Evolutionary conservation across 306 rosid genomes (phyloP).

Genomic region (Gastrolobium villosum): DNA sequence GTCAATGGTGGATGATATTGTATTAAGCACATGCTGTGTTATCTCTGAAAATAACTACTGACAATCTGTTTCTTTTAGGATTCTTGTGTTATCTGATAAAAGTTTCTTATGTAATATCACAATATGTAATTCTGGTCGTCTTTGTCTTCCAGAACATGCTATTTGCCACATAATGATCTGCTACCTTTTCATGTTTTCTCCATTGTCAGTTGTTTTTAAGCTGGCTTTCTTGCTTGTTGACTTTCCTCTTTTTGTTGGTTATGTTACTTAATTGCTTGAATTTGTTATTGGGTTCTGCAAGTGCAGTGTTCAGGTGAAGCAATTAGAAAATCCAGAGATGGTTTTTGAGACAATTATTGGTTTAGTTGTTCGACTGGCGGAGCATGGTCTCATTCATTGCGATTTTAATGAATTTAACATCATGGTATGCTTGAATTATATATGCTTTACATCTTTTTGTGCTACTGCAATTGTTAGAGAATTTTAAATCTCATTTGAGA

Average conservation of each 20-base stretch:
- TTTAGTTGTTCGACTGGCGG: slow-evolving; percentile 82
- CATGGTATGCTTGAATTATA: slow-evolving; percentile 67
- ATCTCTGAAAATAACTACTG: not conserved
- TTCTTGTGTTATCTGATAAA: slow-evolving; percentile 12
- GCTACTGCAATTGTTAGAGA: slow-evolving; percentile 2
- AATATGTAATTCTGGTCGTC: slow-evolving; percentile 10
- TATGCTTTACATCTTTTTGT: slow-evolving; percentile 24
- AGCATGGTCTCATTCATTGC: slow-evolving; percentile 94
- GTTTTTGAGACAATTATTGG: slow-evolving; percentile 86
- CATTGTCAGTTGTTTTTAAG: not conserved
- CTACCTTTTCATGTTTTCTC: slow-evolving; percentile 12
- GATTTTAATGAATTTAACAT: slow-evolving; percentile 96
- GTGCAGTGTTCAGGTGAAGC: slow-evolving; percentile 90
- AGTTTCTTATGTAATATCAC: slow-evolving; percentile 16
- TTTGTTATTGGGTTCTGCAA: slow-evolving; percentile 35
- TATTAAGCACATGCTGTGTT: not conserved
- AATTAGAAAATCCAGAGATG: slow-evolving; percentile 79
- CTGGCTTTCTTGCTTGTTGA: slow-evolving; percentile 2
- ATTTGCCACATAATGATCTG: slow-evolving; percentile 10
- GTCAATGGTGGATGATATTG: slow-evolving; percentile 2
- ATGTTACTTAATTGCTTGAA: slow-evolving; percentile 20
- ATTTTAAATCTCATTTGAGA: slow-evolving; percentile 10
- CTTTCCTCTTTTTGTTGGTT: not conserved
- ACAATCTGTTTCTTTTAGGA: slow-evolving; percentile 19
- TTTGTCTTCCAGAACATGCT: not conserved